Evolutionary conservation across 257 asterid genomes (phyloP).

Genomic region (Plantago elongata): DNA sequence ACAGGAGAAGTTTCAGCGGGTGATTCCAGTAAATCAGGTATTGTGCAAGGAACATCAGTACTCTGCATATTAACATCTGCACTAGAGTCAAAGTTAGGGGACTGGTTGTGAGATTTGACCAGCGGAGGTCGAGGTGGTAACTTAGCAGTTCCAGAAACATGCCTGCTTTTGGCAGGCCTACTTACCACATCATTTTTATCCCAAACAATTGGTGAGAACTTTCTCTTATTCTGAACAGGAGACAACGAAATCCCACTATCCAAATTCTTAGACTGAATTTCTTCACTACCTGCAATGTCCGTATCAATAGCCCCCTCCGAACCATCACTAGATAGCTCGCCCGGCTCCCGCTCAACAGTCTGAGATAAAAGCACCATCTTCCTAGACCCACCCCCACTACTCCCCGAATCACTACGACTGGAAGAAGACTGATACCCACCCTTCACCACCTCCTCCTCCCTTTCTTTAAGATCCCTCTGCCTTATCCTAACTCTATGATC

Average conservation of each 20-base stretch:
- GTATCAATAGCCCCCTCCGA: slow-evolving; percentile 66
- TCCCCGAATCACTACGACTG: slow-evolving; percentile 39
- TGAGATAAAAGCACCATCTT: slow-evolving; percentile 24
- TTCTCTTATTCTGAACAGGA: slow-evolving; percentile 40
- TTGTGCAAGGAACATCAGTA: too few relatives aligned
- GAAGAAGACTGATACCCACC: slow-evolving; percentile 43
- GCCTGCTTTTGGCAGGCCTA: slow-evolving; percentile 31
- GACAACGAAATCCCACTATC: slow-evolving; percentile 36
- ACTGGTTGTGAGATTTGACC: slow-evolving; percentile 22
- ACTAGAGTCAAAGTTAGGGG: slow-evolving; percentile 22
- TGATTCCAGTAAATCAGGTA: slow-evolving; percentile 26
- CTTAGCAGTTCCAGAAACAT: slow-evolving; percentile 20
- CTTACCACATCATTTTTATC: slow-evolving; percentile 53
- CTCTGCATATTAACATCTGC: slow-evolving; percentile 18
- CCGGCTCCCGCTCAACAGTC: slow-evolving; percentile 66
- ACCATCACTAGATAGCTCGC: slow-evolving; percentile 85
- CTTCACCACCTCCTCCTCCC: slow-evolving; percentile 39
- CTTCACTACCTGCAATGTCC: slow-evolving; percentile 28
- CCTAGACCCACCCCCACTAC: slow-evolving; percentile 15
- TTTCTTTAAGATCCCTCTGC: slow-evolving; percentile 50
- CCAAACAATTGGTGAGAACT: slow-evolving; percentile 82
- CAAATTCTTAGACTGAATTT: slow-evolving; percentile 27
- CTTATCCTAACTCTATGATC: slow-evolving; percentile 44
- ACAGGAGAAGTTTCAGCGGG: slow-evolving; percentile 29
- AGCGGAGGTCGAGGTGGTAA: slow-evolving; percentile 36